phyloP scores from a whole-genome alignment of 2,329 filamentous ascomycete species.

The Fusarium ambrosium region DNA sequence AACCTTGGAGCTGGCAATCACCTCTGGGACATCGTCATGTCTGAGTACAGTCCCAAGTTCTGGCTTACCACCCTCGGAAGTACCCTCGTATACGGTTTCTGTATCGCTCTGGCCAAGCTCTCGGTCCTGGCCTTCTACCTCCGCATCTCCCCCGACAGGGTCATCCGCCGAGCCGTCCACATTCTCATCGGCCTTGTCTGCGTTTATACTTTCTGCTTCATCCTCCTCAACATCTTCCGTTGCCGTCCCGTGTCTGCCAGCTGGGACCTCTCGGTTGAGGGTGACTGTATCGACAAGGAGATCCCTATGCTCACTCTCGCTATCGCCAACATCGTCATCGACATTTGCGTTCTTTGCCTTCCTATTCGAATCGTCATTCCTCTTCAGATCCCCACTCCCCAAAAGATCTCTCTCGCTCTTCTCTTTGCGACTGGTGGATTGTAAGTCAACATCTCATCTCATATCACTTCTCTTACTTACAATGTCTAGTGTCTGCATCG shows the following conservation, averaged over 20 bases:
- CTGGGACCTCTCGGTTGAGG: constrained; percentile 56
- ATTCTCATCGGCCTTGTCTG: constrained; percentile 52
- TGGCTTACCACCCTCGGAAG: constrained; percentile 53
- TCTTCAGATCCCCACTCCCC: constrained; percentile 61
- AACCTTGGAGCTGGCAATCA: constrained; percentile 46
- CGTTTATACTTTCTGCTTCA: constrained; percentile 57
- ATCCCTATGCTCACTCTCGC: constrained; percentile 45
- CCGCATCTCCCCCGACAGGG: constrained; percentile 51
- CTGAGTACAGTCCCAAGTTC: constrained; percentile 41
- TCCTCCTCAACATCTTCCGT: constrained; percentile 56
- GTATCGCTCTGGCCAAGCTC: constrained; percentile 57
- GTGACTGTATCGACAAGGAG: constrained; percentile 57
- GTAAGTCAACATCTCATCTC: constrained; percentile 26
- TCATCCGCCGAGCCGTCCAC: constrained; percentile 41
- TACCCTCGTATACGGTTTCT: constrained; percentile 58
- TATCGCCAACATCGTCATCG: constrained; percentile 60
- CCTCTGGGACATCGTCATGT: constrained; percentile 47
- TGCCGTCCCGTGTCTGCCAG: constrained; percentile 58
- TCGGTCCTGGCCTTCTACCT: constrained; percentile 63
- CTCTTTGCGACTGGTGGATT: constrained; percentile 57
- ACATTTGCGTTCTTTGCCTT: constrained; percentile 60
- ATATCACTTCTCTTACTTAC: neutral
- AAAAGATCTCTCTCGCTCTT: constrained; percentile 63
- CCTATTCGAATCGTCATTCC: constrained; percentile 59
- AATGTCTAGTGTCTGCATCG: constrained; percentile 43